phyloP scores from a whole-genome alignment of 2,329 filamentous ascomycete genomes.

The Thelonectria rubi region DNA sequence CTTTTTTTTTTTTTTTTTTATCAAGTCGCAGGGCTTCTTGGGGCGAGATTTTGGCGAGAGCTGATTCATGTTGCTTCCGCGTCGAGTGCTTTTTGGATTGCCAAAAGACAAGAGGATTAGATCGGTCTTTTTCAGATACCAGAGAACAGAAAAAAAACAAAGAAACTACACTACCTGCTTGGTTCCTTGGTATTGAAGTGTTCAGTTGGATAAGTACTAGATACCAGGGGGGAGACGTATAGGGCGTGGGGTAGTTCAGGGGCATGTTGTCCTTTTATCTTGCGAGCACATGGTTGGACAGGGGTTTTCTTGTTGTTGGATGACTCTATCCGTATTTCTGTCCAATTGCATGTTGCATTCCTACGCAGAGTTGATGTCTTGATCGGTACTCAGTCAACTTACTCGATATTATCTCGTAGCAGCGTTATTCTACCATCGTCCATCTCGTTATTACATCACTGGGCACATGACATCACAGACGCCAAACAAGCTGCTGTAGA shows the following conservation, averaged over 20 bases:
- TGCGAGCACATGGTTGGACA: not conserved
- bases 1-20: constrained; percentile 28
- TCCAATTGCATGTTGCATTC: too few species aligned
- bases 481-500: constrained; percentile 32
- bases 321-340: too few species aligned
- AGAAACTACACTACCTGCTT: not conserved
- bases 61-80: constrained; percentile 13
- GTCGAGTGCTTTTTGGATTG: constrained; percentile 28
- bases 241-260: not conserved
- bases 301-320: not conserved
- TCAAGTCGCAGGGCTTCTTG: constrained; percentile 39
- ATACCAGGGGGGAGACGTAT: not conserved
- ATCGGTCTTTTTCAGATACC: constrained; percentile 27
- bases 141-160: constrained; percentile 7
- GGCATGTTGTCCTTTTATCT: not conserved
- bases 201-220: constrained; percentile 19
- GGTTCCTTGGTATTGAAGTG: not conserved
- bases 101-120: constrained; percentile 31
- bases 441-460: not conserved
- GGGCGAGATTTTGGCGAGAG: constrained; percentile 15
- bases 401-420: not conserved
- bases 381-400: too few species aligned
- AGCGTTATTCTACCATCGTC: not conserved
- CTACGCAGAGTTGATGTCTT: too few species aligned
- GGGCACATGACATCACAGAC: not conserved